Base-by-base conservation (phyloP, 2,329 filamentous ascomycete genomes). In the Sphaerulina vaccinii region DNA sequence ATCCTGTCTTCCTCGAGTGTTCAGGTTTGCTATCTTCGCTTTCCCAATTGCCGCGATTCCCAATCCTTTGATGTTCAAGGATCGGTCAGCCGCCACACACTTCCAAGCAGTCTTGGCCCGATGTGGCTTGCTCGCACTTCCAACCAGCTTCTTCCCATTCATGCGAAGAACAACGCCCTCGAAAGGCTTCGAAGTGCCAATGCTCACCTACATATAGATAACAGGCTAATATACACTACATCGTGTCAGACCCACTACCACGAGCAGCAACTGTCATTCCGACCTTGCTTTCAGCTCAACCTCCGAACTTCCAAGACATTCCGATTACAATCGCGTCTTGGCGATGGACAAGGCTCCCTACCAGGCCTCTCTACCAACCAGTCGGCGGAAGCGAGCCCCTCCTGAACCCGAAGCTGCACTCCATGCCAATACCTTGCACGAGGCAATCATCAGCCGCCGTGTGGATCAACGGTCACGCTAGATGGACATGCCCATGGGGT, bases 131-230 rank as follows among this genome's bases (percentile, higher is more conserved):
- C 13, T 47, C 35, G 21, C 32, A 47, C 32, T 23, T 35, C 44
- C 37, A 47, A 32, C 44, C 37, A 22, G 16, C 32, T 13, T 22
- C 5, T 22, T 8, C 9, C 33, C 44, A 18, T 47, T 37, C 33
- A 37, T 38, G 44, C 33, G 33, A 47, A 38, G 32, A 37, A 10
- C 18, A 24, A 23, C 21, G 27, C 33, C 44, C 37, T 47, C 44
- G n/a, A n/a, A 47, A 47, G 44, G 44, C 44, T 47, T 47, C 44
- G 33, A 32, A 38, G 44, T 35, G 44, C 44, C 44, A 27, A 38
- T 23, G 44, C 35, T 23, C 33, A 32, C 37, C 15, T 15, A 36
- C 44, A 38, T 36, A n/a, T n/a, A n/a, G 24, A 27, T 11, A 48
- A 29, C 35, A 48, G 45, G 24, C 45, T 32, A 48, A 40, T 33